Base-by-base conservation (phyloP, 129 eudicot species). In the Solidago caesia region DNA sequence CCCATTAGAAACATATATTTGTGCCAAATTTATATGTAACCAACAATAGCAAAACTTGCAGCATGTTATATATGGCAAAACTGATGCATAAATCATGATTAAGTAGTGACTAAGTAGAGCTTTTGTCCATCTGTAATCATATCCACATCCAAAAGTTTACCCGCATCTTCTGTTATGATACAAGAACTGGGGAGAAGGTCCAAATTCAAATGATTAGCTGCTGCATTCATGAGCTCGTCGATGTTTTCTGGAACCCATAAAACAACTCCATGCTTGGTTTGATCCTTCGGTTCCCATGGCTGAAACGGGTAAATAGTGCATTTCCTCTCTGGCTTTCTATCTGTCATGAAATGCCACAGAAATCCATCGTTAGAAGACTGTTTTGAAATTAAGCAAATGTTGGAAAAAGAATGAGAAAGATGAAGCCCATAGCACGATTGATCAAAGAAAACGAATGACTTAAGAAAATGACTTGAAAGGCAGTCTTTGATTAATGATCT, bases 241-340 rank as follows among this genome's bases (percentile, higher is more conserved):
- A 87, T 82, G 69, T 85, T 90, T 29, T 69, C 67, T 21, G 97
- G 86, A 14, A 86, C 83, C 96, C 93, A 95, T 70, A 91, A 51
- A 6, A 87, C 90, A 62, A 95, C 59, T 44, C 99, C 99, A 41
- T 58, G 76, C 60, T 67, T 74, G 55, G 78, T 89, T 14, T 68
- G 33, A 60, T 87, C 90, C 56, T 74, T 75, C 13, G 75, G 68
- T 41, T 84, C 91, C 93, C 85, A 76, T 59, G 99, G 99, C 62
- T 85, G 86, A 72, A 84, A 91, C 14, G 97, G 93, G 75, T 86
- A 89, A 9, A 95, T 77, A 6, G 99, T 88, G 72, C 99, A 95
- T 61, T 85, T 95, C 80, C 65, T 85, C n/a, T 74, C 79, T 45
- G 57, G 80, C 39, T 53, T 57, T 83, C 68, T 87, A 56, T 85